These are phyloP conservation scores for Fusarium palustre DNA, from an alignment of 2,329 filamentous ascomycete species.

Conservation along the genomic window DNA sequence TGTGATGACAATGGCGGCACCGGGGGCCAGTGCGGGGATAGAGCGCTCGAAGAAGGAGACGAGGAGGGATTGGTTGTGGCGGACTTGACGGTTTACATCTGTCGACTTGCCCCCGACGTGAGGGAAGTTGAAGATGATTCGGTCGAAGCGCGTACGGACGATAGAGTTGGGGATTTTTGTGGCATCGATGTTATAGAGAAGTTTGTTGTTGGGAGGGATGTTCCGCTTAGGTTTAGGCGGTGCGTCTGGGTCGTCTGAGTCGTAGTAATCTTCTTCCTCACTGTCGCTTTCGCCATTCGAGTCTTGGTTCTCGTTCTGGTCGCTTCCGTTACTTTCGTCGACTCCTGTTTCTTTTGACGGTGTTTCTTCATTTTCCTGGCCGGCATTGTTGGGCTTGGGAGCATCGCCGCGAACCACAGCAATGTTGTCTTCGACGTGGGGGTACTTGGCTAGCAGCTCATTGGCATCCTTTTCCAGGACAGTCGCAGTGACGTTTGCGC, in stretches of 20 bases:
- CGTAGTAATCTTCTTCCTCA: conserved; percentile 33
- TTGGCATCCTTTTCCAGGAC: conserved; percentile 69
- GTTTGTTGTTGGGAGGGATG: conserved; percentile 46
- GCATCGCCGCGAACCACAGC: conserved; percentile 57
- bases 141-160: conserved; percentile 69
- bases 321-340: conserved; percentile 5
- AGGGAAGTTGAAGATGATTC: conserved; percentile 95
- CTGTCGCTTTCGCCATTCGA: conserved; percentile 35
- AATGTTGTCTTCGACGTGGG: conserved; percentile 72
- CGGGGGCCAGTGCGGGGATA: conserved; percentile 53
- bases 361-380: conserved; percentile 5
- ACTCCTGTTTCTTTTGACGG: conserved; percentile 3
- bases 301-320: conserved; percentile 26
- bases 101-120: conserved; percentile 93
- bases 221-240: conserved; percentile 29
- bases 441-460: conserved; percentile 78
- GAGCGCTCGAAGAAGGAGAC: conserved; percentile 74
- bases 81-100: conserved; percentile 93
- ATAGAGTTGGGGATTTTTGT: conserved; percentile 67
- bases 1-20: conserved; percentile 79
- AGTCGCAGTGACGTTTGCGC: conserved; percentile 75
- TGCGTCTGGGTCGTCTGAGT: conserved; percentile 39
- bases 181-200: conserved; percentile 75
- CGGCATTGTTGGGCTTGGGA: conserved; percentile 30
- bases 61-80: conserved; percentile 86